Evolutionary conservation across 2,329 filamentous ascomycete species (phyloP), one percentile per base, ranked within the genome.

Genomic region (Venturia asperata): DNA sequence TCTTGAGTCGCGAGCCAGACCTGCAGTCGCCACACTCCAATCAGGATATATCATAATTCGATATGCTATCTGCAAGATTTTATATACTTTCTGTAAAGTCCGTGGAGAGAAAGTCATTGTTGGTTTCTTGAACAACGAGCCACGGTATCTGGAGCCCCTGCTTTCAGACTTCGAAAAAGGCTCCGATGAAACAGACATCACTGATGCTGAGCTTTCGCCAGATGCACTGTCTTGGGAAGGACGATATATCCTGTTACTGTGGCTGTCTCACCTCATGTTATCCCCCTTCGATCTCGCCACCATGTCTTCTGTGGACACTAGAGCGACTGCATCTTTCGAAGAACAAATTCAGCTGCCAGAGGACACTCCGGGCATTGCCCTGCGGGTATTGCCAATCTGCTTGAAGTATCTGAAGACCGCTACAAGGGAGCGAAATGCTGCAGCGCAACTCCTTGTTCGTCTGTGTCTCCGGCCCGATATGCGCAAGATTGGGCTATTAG

Each of bases 41-140:
- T 34, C 63, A 7, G 41, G 62, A 27, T 24, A 63, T 24, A 34
- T 34, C n/a, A 52, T 43, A 9, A 24, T 63, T 15, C 30, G 13
- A 27, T 39, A 49, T 24, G 62, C 47, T 5, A 86, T 96, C 65
- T 91, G 88, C 74, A 85, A 83, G 67, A 80, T 97, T 1, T 76
- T 99, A 43, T 97, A 97, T 74, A 88, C 88, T 0, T 88, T 99
- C 67, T 97, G 92, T 81, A 99, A 99, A 77, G 88, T 97, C 62
- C 85, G 94, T 64, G 93, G 94, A 30, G 87, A 94, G 73, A 97
- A 97, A 76, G 88, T 99, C 63, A 88, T 99, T 70, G 87, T 92
- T 63, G 86, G 91, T 52, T 97, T 97, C 72, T 80, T 99, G 69
- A 93, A 90, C 73, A 96, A 94, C 68, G 94, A 97, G 74, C 88